A percentile compares a stretch with the other conserved stretches of the same genome.
Conservation (phyloP, 805 yeast genomes). For the Candida verbasci region DNA sequence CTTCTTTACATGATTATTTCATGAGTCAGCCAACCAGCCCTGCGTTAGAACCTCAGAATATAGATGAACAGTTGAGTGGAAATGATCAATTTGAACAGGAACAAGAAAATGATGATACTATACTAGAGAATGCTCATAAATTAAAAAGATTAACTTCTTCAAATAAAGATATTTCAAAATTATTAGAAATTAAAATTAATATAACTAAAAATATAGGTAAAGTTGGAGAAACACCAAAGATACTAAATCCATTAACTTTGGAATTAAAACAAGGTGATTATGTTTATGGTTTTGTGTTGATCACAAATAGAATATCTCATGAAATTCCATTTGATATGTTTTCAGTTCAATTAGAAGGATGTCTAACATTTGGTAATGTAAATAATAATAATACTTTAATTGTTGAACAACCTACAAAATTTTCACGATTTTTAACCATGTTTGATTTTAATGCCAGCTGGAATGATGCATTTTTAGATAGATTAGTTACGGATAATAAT, state of each 20-base stretch:
- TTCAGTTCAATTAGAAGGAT: slow-evolving; percentile 35
- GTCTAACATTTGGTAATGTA: slow-evolving; percentile 18
- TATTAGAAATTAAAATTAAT: slow-evolving; percentile 23
- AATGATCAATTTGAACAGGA: slow-evolving; percentile 12
- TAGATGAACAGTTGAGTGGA: slow-evolving; percentile 1
- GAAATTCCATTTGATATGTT: slow-evolving; percentile 38
- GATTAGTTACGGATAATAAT: slow-evolving; percentile 26
- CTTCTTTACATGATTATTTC: slow-evolving; percentile 16
- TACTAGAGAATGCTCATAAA: slow-evolving; percentile 32
- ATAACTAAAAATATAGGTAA: slow-evolving; percentile 33
- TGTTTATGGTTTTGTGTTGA: slow-evolving; percentile 31
- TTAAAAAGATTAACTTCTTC: slow-evolving; percentile 26
- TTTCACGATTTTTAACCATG: slow-evolving; percentile 32
- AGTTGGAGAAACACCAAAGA: slow-evolving; percentile 26
- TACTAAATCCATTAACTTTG: slow-evolving; percentile 25
- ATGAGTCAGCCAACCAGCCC: slow-evolving; percentile 15
- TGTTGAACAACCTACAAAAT: slow-evolving; percentile 15
- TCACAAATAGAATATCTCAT: slow-evolving; percentile 22
- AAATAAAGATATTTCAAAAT: slow-evolving; percentile 23
- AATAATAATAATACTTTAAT: slow-evolving; percentile 14
- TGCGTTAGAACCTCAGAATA: slow-evolving; percentile 1
- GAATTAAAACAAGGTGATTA: slow-evolving; percentile 35
- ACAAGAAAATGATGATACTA: slow-evolving; percentile 26
- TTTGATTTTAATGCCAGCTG: slow-evolving; percentile 40
- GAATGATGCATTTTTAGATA: slow-evolving; percentile 30